Evolutionary conservation across 805 yeast species (phyloP), one percentile per base, ranked within the genome.

Genomic region (Yarrowia porcina): DNA sequence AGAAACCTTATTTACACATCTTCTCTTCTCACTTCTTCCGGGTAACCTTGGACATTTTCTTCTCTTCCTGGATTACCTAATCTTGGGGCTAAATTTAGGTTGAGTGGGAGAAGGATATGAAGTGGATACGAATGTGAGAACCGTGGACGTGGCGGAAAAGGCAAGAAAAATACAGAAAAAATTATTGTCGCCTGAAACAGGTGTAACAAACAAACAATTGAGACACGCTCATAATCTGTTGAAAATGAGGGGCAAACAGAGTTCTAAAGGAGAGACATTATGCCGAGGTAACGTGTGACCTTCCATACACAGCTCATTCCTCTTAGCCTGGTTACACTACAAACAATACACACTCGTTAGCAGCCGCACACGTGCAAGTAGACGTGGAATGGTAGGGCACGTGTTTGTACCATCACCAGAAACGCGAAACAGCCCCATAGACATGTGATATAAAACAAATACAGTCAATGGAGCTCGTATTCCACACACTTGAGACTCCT

Each of bases 351-450:
- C n/a, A n/a, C n/a, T n/a, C n/a, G n/a, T n/a, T n/a, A n/a, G n/a
- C n/a, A 44, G 50, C 50, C 50, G 50, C 50, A 44, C 50, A 44
- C 35, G 50, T 44, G 35, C 50, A 44, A 44, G 33, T 10, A 21
- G 11, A 6, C 11, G 28, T 21, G n/a, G n/a, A n/a, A 15, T 39
- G 12, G 28, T 25, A 25, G 28, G 28, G 28, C 28, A 39, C 45
- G 45, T 39, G 45, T 21, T 25, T 42, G 30, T 41, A 18, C 23
- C 13, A 18, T n/a, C 3, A 11, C 6, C 15, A 12, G n/a, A 8
- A 8, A 25, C 28, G 28, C 28, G 28, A 5, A 25, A 25, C 28
- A 25, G 28, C 28, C 28, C 28, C 28, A 8, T 5, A 25, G 4
- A 25, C 28, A 25, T 8, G 28, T 5, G 28, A 25, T 25, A 5